phyloP scores from a whole-genome alignment of 805 yeast species.

The Hermanozyma aechmeae region DNA sequence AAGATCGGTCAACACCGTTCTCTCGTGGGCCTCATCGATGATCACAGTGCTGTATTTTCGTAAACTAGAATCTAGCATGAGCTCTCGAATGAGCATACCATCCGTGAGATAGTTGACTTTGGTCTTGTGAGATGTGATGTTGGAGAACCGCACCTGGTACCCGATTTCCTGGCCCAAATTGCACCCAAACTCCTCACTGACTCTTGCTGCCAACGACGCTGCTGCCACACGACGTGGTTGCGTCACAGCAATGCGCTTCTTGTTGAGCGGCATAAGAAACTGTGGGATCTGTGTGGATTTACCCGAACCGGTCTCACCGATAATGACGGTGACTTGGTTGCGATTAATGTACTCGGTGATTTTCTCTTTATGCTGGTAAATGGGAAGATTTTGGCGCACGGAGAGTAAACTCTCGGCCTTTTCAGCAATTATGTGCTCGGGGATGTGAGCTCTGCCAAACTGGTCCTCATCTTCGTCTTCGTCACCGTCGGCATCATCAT shows the following conservation, averaged over 20 bases:
- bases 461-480: conserved; percentile 13
- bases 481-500: conserved; percentile 27
- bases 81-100: conserved; percentile 92
- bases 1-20: conserved; percentile 86
- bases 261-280: conserved; percentile 50
- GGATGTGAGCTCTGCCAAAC: conserved; percentile 17
- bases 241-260: conserved; percentile 73
- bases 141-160: conserved; percentile 86
- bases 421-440: too few species aligned
- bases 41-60: conserved; percentile 64
- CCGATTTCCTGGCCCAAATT: conserved; percentile 77
- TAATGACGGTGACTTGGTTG: conserved; percentile 66
- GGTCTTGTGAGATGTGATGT: conserved; percentile 49
- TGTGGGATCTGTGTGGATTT: conserved; percentile 97
- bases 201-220: conserved; percentile 85
- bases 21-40: conserved; percentile 96
- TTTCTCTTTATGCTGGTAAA: conserved; percentile 59
- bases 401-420: conserved; percentile 38
- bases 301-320: conserved; percentile 98
- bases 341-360: conserved; percentile 44
- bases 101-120: conserved; percentile 83
- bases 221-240: conserved; percentile 99
- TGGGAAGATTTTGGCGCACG: conserved; percentile 58
- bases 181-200: conserved; percentile 79
- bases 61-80: conserved; percentile 65